Base-by-base conservation (phyloP, 768 basidiomycete genomes). In the Dioszegia hungarica region DNA sequence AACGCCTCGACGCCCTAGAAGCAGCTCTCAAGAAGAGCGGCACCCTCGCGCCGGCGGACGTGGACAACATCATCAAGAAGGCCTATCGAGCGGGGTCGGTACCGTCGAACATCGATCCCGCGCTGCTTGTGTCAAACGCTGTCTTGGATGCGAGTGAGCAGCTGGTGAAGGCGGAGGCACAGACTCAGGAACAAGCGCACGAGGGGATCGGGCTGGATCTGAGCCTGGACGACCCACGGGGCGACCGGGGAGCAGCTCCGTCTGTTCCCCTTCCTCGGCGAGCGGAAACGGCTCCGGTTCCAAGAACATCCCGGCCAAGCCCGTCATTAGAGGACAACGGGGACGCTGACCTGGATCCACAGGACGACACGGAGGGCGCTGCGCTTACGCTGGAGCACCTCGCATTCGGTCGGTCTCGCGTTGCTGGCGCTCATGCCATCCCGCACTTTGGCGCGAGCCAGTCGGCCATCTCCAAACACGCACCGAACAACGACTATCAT, bases 341-440 rank as follows among this genome's bases (percentile, higher is more conserved):
- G 3, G 49, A 51, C 9, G 33, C 43, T 27, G 62, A 64, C 19
- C 53, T 59, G 27, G 70, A 70, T 15, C 44, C 45, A 2, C 63
- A 70, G 6, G 73, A 73, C 33, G 73, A 73, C 58, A 76, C 73
- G 0, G 75, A 76, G 57, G 73, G 70, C 20, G 75, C 75, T 17
- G 75, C 75, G 1, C 47, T 74, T 27, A 74, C 71, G 1, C 54
- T 76, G 10, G 75, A 76, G 50, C 73, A 76, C 50, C 61, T 76
- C 17, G 73, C 75, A 9, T 76, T 74, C 54, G 75, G 75, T 22
- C 63, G 70, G 36, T 59, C 61, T 12, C 45, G 67, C 24, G 65
- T 57, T 14, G 70, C 62, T 9, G 70, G 70, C 2, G 34, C 44
- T 0, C 67, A 68, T 31, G 54, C 64, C 0, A 50, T 72, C 36